These are phyloP conservation scores for Pestalotiopsis sp. DNA, from an alignment of 2,329 filamentous ascomycete genomes.

Conservation along the genomic window DNA sequence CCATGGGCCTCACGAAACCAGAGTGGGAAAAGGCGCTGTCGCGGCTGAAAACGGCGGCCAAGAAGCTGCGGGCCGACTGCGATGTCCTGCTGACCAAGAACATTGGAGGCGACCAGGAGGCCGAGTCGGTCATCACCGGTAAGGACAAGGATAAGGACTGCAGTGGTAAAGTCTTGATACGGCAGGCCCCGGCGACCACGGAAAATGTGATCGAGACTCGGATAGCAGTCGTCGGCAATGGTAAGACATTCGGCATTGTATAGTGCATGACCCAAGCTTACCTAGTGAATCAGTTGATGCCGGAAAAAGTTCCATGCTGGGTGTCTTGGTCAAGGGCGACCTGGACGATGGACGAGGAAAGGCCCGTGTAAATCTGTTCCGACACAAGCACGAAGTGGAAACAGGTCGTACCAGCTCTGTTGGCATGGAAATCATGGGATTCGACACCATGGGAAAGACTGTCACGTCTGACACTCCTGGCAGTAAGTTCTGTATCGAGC, in stretches of 20 bases:
- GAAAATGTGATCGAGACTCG: conserved; percentile 94
- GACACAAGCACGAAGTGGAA: conserved; percentile 97
- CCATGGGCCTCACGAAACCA: conserved; percentile 71
- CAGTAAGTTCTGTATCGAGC: conserved; percentile 50
- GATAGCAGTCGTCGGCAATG: conserved; percentile 96
- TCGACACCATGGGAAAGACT: conserved; percentile 82
- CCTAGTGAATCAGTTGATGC: conserved; percentile 69
- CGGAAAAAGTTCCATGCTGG: conserved; percentile 93
- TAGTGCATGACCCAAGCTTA: neutral
- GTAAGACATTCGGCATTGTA: conserved; percentile 37
- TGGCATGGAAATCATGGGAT: conserved; percentile 98
- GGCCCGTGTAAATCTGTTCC: conserved; percentile 91
- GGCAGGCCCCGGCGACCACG: conserved; percentile 69
- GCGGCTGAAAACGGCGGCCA: conserved; percentile 66
- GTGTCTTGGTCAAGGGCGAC: conserved; percentile 91
- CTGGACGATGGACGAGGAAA: conserved; percentile 93
- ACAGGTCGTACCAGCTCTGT: conserved; percentile 94
- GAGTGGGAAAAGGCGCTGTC: conserved; percentile 75
- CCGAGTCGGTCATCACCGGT: conserved; percentile 48
- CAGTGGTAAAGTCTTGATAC: conserved; percentile 84
- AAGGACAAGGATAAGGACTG: conserved; percentile 65
- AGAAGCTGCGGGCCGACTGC: conserved; percentile 69
- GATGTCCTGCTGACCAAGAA: conserved; percentile 87
- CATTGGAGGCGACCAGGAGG: conserved; percentile 76
- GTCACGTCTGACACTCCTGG: conserved; percentile 80